Evolutionary conservation across 371 early-diverging fungal species (phyloP).

Genomic region (Mortierella sp.): DNA sequence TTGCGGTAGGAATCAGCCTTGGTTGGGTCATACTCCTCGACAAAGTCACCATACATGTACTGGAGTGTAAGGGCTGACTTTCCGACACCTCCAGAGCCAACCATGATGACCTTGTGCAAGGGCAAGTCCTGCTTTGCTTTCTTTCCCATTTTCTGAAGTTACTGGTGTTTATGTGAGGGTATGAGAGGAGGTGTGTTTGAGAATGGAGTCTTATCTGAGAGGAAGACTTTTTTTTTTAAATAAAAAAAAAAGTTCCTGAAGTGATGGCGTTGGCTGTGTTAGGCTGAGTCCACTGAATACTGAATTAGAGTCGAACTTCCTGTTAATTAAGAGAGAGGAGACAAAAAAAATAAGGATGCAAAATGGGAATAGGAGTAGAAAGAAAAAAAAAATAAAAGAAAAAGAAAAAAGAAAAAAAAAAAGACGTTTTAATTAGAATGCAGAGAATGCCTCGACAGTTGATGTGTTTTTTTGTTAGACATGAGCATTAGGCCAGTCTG

Average conservation of each 20-base stretch:
- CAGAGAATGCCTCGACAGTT: too few species aligned
- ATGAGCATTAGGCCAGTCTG: too few species aligned
- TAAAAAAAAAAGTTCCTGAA: slow-evolving; percentile 2
- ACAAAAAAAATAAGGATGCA: neutral
- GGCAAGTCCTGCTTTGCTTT: slow-evolving; percentile 77
- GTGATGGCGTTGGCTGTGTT: slow-evolving; percentile 1
- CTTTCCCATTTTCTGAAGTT: slow-evolving; percentile 46
- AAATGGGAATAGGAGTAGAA: neutral
- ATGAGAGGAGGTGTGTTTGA: neutral
- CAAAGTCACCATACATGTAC: slow-evolving; percentile 95
- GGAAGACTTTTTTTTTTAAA: neutral
- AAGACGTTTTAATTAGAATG: too few species aligned
- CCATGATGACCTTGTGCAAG: slow-evolving; percentile 92
- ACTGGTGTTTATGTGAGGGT: neutral
- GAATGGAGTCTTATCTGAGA: neutral
- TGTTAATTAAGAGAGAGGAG: neutral
- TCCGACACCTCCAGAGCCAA: slow-evolving; percentile 94
- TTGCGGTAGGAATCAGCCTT: slow-evolving; percentile 91
- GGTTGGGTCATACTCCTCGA: slow-evolving; percentile 97
- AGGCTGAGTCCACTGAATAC: neutral
- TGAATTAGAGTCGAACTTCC: too few species aligned
- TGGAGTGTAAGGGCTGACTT: slow-evolving; percentile 94
- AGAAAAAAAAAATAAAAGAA: neutral
- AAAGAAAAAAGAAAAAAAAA: neutral
- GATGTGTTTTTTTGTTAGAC: too few species aligned